Evolutionary conservation across 176 grass and related monocot species (phyloP), one percentile per base, ranked within the genome.

Genomic region (Phoenix roebelenii): DNA sequence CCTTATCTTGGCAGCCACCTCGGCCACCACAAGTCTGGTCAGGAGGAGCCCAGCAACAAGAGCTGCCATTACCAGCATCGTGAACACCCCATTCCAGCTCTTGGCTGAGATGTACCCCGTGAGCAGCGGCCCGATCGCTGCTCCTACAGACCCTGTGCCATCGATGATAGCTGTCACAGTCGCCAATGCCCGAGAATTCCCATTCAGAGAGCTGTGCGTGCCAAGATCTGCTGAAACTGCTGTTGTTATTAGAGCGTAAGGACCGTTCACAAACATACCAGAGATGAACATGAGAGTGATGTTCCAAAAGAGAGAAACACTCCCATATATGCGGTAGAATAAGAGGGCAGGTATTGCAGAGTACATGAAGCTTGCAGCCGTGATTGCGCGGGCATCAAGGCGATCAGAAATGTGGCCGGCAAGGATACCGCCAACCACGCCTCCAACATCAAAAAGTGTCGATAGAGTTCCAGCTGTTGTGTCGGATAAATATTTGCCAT

Each of bases 91-190:
- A 70, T 74, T 74, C 89, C 89, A 95, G 59, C 89, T 95, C 66
- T 48, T 82, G 50, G 75, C 52, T 0, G 89, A 95, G 32, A 95
- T 88, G 76, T 95, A 95, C 20, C 89, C 89, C 4, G 89, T 95
- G 59, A 95, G 68, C 64, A 95, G 54, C n/a, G 89, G 89, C 15
- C 89, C 89, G 3, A 80, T 56, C 1, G 89, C 89, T 0, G 89
- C 89, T 60, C 89, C 89, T 30, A 95, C 73, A 6, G 89, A 95
- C 15, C 89, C 85, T 0, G 85, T 95, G 9, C 85, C 89, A 49
- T 95, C 81, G 23, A 95, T 95, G 76, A 95, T 95, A 29, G 89
- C 89, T 6, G 89, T 95, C 18, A 95, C 89, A 32, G 85, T 95
- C 14, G 89, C 89, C 49, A 95, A 66, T 24, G 89, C 89, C 35